These are phyloP conservation scores for Candida taoyuanica DNA, from an alignment of 805 yeast genomes.

Conservation along the genomic window DNA sequence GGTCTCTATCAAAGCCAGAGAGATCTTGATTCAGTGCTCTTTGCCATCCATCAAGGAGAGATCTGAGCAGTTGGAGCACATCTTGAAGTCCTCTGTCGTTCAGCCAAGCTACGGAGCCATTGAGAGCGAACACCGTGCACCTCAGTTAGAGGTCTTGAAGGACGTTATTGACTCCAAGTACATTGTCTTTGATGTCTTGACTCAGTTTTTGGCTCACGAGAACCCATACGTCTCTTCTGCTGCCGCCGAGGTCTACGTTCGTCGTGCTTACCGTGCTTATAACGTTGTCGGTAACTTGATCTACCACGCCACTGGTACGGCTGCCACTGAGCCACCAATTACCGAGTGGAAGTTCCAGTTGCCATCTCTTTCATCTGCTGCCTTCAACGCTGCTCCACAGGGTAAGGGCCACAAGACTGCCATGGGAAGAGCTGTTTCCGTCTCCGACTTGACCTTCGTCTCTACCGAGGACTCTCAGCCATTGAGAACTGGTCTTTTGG, in stretches of 20 bases:
- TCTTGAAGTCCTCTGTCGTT: conserved; percentile 85
- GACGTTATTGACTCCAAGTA: conserved; percentile 96
- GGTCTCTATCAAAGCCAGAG: conserved; percentile 93
- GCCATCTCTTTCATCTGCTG: conserved; percentile 67
- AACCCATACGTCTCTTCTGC: conserved; percentile 92
- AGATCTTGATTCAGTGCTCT: conserved; percentile 92
- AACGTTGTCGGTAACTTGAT: conserved; percentile 74
- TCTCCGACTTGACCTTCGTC: conserved; percentile 84
- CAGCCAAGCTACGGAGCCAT: conserved; percentile 86
- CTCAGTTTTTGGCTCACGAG: conserved; percentile 78
- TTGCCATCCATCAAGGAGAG: conserved; percentile 94
- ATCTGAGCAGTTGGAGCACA: conserved; percentile 95
- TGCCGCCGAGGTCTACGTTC: conserved; percentile 93
- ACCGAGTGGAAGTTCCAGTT: conserved; percentile 87
- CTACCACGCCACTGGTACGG: conserved; percentile 43
- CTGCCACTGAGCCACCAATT: conserved; percentile 48
- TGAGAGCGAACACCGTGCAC: conserved; percentile 70
- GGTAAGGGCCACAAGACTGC: conserved; percentile 35
- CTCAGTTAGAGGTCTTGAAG: conserved; percentile 71
- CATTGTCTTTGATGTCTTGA: conserved; percentile 91
- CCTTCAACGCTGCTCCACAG: conserved; percentile 66
- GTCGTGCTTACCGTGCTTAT: conserved; percentile 97
- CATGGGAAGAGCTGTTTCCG: conserved; percentile 85
- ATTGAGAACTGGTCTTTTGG: conserved; percentile 77
- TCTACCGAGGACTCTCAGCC: conserved; percentile 66